Percentiles rank a stretch among this genome's conserved stretches.
Evolutionary conservation across 83 land plant genomes (phyloP).

Genomic region (Diphasiastrum complanatum): DNA sequence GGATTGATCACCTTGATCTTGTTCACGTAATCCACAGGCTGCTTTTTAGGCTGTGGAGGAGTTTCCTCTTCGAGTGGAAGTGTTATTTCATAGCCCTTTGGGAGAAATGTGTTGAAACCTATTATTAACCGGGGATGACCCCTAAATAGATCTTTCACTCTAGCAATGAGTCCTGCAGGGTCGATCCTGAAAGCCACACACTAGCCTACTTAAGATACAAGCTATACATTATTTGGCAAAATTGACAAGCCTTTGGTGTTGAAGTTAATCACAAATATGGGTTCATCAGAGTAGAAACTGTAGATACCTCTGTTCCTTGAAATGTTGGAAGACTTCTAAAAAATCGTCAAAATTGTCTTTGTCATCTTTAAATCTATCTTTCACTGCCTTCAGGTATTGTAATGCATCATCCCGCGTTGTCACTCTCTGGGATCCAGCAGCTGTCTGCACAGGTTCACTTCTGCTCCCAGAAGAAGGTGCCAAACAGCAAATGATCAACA

Average conservation of each 20-base stretch:
- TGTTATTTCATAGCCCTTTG: constrained; percentile 80
- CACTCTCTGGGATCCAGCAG: constrained; percentile 49
- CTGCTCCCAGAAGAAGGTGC: no score
- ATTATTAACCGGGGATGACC: constrained; percentile 70
- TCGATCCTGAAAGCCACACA: constrained; percentile 45
- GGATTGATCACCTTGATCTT: constrained; percentile 89
- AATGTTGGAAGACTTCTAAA: constrained; percentile 88
- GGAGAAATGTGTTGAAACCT: constrained; percentile 90
- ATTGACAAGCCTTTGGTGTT: neutral
- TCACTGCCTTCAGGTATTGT: constrained; percentile 70
- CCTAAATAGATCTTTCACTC: constrained; percentile 85
- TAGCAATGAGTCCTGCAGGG: constrained; percentile 64
- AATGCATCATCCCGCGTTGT: constrained; percentile 86
- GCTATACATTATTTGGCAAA: neutral
- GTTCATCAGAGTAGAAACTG: constrained; percentile 4
- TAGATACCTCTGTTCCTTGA: constrained; percentile 55
- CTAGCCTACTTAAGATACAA: neutral
- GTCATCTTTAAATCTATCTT: constrained; percentile 74
- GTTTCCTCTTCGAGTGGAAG: constrained; percentile 65
- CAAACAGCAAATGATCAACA: no score
- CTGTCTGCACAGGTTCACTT: no score
- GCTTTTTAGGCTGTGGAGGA: constrained; percentile 49
- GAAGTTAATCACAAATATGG: neutral
- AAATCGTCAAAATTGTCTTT: constrained; percentile 82
- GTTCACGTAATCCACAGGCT: constrained; percentile 90